A percentile compares a stretch with the other conserved stretches of the same genome.
phyloP scores from a whole-genome alignment of 2,329 filamentous ascomycete species.

The Alternaria angustiovoidea region DNA sequence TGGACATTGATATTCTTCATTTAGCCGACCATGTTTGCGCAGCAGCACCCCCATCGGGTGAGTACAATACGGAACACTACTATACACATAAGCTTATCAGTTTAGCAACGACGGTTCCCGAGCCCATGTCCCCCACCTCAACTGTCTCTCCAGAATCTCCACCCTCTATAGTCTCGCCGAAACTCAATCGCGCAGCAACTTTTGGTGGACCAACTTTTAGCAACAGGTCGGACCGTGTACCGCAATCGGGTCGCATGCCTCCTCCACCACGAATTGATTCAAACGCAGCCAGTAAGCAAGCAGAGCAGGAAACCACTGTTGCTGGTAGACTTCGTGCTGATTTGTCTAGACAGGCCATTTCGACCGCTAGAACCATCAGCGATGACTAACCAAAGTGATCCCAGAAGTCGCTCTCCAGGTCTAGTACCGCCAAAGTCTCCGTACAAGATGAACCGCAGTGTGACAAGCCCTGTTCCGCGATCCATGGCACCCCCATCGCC shows the following conservation, averaged over 20 bases:
- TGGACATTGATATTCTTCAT: constrained; percentile 80
- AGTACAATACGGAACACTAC: constrained; percentile 44
- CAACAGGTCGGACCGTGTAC: constrained; percentile 33
- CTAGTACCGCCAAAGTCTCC: constrained; percentile 36
- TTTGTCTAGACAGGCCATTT: constrained; percentile 47
- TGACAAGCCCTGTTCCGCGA: constrained; percentile 48
- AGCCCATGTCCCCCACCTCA: constrained; percentile 21
- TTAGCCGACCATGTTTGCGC: constrained; percentile 86
- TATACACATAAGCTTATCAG: constrained; percentile 11
- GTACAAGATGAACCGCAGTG: constrained; percentile 45
- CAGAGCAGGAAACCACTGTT: neutral
- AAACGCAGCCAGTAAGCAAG: constrained; percentile 64
- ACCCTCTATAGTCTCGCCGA: constrained; percentile 22
- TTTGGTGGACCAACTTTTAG: constrained; percentile 40
- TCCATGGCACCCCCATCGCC: constrained; percentile 43
- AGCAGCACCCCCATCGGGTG: constrained; percentile 51
- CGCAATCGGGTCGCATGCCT: constrained; percentile 56
- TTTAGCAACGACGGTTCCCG: constrained; percentile 24
- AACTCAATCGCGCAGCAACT: constrained; percentile 45
- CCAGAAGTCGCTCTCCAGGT: constrained; percentile 34
- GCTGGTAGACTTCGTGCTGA: constrained; percentile 22
- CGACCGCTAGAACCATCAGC: constrained; percentile 36
- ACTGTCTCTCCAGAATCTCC: constrained; percentile 15
- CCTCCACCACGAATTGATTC: constrained; percentile 65
- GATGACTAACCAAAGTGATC: constrained; percentile 39